Evolutionary conservation across 345 rosid genomes (phyloP), one percentile per base, ranked within the genome.

Genomic region (Lenwebbia sp.): DNA sequence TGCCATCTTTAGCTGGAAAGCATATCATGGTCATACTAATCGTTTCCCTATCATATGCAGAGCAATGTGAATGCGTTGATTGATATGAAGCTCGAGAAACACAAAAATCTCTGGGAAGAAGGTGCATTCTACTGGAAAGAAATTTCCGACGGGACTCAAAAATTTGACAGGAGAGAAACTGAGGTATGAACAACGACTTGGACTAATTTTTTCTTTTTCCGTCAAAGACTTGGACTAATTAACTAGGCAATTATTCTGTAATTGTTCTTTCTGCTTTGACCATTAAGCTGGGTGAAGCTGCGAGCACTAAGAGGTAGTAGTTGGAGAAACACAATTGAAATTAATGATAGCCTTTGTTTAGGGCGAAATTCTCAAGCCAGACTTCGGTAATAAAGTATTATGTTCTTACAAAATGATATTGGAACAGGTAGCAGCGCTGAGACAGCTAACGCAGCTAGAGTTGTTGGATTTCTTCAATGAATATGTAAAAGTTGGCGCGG

Each of bases 11-110:
- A 60, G 41, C 44, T 65, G 37, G 37, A 33, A 65, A 41, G 22
- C 40, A 30, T 62, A 55, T 1, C 76, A 65, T 65, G 76, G 23
- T 30, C 23, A 30, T 30, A 30, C 41, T 65, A 65, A 65, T 65
- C 33, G 22, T 37, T 30, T 65, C 22, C 83, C 87, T 88, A 81
- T 87, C 57, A 10, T 49, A 47, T 88, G 82, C 89, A 97, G 99
- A 92, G 91, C 89, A 92, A 96, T 84, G 97, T 93, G 85, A 91
- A 91, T 89, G 95, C 96, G 51, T 90, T 96, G 92, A 94, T 97
- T 76, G 97, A 97, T 85, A 91, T 91, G 98, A 97, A 95, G 90
- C 97, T 97, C 49, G 98, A 95, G 90, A 97, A 95, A 87, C 94
- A 94, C 96, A 95, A 95, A 90, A 96, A 97, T 89, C 87, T 95